These are phyloP conservation scores for Articulospora tetracladia DNA, from an alignment of 495 filamentous ascomycete species.

Conservation along the genomic window DNA sequence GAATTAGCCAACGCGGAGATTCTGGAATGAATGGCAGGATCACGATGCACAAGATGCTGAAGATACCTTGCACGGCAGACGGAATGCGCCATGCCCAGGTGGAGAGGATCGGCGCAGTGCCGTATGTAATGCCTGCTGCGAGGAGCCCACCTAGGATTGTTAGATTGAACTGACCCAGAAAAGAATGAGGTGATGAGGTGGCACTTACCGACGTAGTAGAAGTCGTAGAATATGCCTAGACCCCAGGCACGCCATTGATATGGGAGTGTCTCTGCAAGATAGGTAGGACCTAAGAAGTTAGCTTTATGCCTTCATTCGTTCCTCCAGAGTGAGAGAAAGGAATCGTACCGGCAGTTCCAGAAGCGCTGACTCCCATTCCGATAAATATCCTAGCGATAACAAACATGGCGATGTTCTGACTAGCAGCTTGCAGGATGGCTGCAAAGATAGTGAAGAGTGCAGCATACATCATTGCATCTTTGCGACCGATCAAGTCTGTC, in stretches of 20 bases:
- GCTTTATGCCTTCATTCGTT: too few species aligned
- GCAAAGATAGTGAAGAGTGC: constrained; percentile 37
- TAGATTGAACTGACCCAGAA: too few species aligned
- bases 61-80: constrained; percentile 1
- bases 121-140: constrained; percentile 32
- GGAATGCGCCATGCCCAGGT: constrained; percentile 17
- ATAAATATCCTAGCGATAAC: constrained; percentile 33
- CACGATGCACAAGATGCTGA: not conserved
- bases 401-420: constrained; percentile 44
- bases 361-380: constrained; percentile 25
- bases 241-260: constrained; percentile 37
- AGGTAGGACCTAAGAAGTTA: too few species aligned
- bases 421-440: constrained; percentile 39
- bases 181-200: too few species aligned
- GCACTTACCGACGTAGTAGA: constrained; percentile 36
- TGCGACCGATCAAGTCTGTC: constrained; percentile 28
- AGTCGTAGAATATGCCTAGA: constrained; percentile 37
- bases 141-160: too few species aligned
- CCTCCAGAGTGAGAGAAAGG: too few species aligned
- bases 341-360: not conserved
- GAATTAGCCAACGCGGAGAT: constrained; percentile 57
- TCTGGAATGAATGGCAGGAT: constrained; percentile 39
- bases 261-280: constrained; percentile 37
- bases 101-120: not conserved
- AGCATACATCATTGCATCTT: constrained; percentile 38